A percentile compares a stretch with the other conserved stretches of the same genome.
Conservation (phyloP, 2,329 filamentous ascomycete genomes). For the Bipolaris bicolor region DNA sequence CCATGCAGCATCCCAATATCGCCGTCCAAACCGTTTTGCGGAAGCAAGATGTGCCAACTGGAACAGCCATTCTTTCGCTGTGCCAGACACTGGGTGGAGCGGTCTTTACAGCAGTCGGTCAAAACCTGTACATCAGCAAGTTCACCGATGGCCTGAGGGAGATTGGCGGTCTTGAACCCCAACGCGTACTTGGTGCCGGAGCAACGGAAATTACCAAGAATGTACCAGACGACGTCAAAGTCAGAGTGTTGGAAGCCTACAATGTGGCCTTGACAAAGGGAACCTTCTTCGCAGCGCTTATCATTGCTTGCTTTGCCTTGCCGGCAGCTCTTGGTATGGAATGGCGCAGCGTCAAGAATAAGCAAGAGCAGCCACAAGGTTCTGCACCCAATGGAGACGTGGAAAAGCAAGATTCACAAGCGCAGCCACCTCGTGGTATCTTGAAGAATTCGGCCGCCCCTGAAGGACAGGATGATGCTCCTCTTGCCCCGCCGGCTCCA, state of each 20-base stretch:
- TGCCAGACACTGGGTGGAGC: slow-evolving; percentile 54
- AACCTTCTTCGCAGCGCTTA: slow-evolving; percentile 65
- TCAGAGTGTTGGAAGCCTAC: slow-evolving; percentile 35
- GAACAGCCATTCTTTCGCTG: slow-evolving; percentile 54
- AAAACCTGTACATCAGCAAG: slow-evolving; percentile 55
- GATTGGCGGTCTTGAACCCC: slow-evolving; percentile 49
- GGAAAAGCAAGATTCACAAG: slow-evolving; percentile 15
- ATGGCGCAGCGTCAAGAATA: slow-evolving; percentile 69
- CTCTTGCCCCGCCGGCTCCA: slow-evolving; percentile 15
- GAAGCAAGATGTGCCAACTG: slow-evolving; percentile 51
- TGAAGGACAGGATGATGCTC: slow-evolving; percentile 1
- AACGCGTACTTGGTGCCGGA: slow-evolving; percentile 51
- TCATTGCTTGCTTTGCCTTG: slow-evolving; percentile 61
- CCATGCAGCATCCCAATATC: slow-evolving; percentile 55
- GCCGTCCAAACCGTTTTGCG: slow-evolving; percentile 53
- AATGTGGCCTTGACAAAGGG: slow-evolving; percentile 39
- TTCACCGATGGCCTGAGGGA: slow-evolving; percentile 46
- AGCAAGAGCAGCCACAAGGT: background rate
- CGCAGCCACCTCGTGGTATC: background rate
- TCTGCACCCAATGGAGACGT: slow-evolving; percentile 11
- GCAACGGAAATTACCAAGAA: slow-evolving; percentile 62
- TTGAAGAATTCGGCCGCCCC: slow-evolving; percentile 4
- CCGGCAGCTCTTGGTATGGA: slow-evolving; percentile 64
- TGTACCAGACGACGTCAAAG: slow-evolving; percentile 23
- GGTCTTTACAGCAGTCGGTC: slow-evolving; percentile 54